Percentiles rank a stretch among this genome's conserved stretches.
Evolutionary conservation across 768 basidiomycete species (phyloP).

Genomic region (Psilocybe sp.): DNA sequence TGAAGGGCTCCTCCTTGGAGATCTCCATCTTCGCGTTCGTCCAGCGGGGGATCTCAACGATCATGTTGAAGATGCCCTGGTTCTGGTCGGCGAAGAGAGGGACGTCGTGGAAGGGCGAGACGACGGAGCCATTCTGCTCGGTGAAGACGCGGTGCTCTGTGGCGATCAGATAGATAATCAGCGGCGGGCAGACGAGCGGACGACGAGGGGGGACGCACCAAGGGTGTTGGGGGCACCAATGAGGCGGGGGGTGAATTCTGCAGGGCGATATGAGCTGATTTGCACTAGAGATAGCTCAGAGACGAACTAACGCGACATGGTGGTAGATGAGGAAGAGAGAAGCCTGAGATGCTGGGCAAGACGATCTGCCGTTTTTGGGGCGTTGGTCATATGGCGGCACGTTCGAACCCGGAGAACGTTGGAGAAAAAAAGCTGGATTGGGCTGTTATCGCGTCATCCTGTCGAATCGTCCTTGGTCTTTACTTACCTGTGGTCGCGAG

Average conservation of each 20-base stretch:
- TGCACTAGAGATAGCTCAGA: conserved; percentile 11
- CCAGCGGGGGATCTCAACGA: conserved; percentile 98
- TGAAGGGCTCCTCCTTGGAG: conserved; percentile 97
- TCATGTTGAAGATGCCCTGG: conserved; percentile 97
- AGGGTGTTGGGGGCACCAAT: conserved; percentile 91
- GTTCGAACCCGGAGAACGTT: conserved; percentile 16
- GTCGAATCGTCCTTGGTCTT: background rate
- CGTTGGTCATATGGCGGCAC: conserved; percentile 32
- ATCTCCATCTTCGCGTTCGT: conserved; percentile 99
- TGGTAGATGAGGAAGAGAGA: conserved; percentile 46
- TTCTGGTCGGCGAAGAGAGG: conserved; percentile 96
- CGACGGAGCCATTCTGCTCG: conserved; percentile 82
- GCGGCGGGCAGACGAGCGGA: conserved; percentile 7
- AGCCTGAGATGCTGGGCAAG: conserved; percentile 64
- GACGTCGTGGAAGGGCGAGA: conserved; percentile 93
- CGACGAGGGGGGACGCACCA: conserved; percentile 46
- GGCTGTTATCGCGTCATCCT: conserved; percentile 21
- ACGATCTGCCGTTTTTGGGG: conserved; percentile 45
- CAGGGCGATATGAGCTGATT: conserved; percentile 10
- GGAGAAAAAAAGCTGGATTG: conserved; percentile 12
- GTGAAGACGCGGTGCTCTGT: conserved; percentile 94
- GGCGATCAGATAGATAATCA: conserved; percentile 20
- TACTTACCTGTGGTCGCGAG: conserved; percentile 1
- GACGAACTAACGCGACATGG: conserved; percentile 52
- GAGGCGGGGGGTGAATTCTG: conserved; percentile 74